A percentile compares a stretch with the other conserved stretches of the same genome.
phyloP scores from a whole-genome alignment of 345 rosid species.

The Aegle marmelos region DNA sequence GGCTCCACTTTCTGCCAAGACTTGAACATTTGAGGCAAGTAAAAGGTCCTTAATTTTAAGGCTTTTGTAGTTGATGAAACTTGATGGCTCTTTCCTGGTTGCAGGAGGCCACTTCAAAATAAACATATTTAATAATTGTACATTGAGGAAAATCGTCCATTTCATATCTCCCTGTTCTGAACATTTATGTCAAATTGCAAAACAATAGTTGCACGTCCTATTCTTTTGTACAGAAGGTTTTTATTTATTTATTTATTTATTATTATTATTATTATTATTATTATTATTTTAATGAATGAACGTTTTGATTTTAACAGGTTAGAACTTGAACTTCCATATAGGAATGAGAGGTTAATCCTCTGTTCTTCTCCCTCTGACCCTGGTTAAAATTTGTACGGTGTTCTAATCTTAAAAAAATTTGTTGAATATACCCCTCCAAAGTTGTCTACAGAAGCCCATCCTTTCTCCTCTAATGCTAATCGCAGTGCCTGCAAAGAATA shows the following conservation, averaged over 20 bases:
- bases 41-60: background rate
- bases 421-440: slow-evolving; percentile 30
- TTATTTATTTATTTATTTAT: too few relatives aligned
- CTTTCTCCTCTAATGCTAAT: slow-evolving; percentile 64
- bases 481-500: slow-evolving; percentile 49
- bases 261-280: too few relatives aligned
- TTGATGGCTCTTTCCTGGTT: background rate
- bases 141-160: background rate
- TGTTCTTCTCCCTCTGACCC: too few relatives aligned
- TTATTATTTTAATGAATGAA: too few relatives aligned
- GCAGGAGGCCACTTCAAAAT: background rate
- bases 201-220: background rate
- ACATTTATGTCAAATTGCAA: background rate
- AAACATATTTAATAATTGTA: background rate
- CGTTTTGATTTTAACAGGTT: background rate
- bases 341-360: background rate
- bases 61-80: background rate
- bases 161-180: background rate
- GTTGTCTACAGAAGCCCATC: slow-evolving; percentile 65
- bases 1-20: background rate
- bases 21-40: background rate
- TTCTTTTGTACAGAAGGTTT: too few relatives aligned
- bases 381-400: background rate
- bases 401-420: background rate
- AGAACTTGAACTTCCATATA: background rate